Evolutionary conservation across 208 protist species (phyloP).

Genomic region (Leishmania turanica): DNA sequence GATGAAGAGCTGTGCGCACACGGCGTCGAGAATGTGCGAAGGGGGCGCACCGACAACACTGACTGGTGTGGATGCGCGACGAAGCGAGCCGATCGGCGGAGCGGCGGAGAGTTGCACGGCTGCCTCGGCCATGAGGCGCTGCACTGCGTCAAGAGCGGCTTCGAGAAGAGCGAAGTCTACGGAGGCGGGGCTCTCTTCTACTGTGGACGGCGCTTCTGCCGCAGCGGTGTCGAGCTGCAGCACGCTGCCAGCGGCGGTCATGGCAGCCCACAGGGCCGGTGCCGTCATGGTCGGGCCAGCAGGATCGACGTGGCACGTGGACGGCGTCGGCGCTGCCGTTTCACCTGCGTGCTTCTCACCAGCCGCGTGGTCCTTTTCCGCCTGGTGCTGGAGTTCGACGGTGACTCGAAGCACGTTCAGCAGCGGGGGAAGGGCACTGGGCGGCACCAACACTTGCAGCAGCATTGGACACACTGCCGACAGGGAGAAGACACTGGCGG

Average conservation of each 20-base stretch:
- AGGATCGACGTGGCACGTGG: conserved; percentile 5
- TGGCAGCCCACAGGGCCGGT: conserved; percentile 21
- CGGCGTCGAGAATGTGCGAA: background rate
- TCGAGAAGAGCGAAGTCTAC: conserved; percentile 62
- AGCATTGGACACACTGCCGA: conserved; percentile 38
- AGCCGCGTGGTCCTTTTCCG: background rate
- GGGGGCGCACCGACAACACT: background rate
- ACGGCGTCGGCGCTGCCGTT: background rate
- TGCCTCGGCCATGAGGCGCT: conserved; percentile 50
- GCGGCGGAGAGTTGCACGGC: conserved; percentile 25
- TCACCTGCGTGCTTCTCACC: background rate
- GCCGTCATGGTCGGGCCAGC: background rate
- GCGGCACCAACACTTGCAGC: conserved; percentile 45
- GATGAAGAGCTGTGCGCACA: conserved; percentile 35
- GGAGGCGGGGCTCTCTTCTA: conserved; percentile 48
- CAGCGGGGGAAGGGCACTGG: conserved; percentile 24
- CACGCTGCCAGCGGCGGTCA: conserved; percentile 20
- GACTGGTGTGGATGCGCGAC: background rate
- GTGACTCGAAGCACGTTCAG: conserved; percentile 20
- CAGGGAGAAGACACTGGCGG: conserved; percentile 16
- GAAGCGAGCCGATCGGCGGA: background rate
- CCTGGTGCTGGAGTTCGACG: background rate
- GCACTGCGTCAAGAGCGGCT: conserved; percentile 50
- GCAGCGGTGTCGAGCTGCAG: conserved; percentile 11
- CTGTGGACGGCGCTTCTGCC: background rate